These are phyloP conservation scores for Tilletia horrida DNA, from an alignment of 1,284 basidiomycete species.

Conservation along the genomic window DNA sequence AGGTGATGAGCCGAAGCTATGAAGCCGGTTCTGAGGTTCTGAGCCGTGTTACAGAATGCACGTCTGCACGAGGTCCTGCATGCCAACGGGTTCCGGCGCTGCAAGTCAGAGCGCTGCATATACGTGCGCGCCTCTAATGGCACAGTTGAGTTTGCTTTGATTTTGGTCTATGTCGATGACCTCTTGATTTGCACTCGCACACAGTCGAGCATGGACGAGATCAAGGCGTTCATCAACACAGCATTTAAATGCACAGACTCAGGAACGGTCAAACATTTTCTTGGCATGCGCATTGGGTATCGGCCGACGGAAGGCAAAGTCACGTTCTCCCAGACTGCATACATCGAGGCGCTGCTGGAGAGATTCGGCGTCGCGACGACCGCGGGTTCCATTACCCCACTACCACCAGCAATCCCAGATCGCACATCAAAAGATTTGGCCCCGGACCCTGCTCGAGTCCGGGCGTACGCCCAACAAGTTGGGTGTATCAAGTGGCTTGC, in stretches of 20 bases:
- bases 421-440: background rate
- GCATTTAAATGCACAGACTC: background rate
- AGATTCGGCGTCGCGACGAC: background rate
- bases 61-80: background rate
- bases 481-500: constrained; percentile 2
- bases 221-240: background rate
- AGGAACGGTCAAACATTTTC: background rate
- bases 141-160: background rate
- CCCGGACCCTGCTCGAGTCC: background rate
- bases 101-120: background rate
- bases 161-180: background rate
- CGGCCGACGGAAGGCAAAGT: background rate
- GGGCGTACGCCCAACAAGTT: background rate
- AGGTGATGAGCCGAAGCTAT: too few relatives aligned
- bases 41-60: too few relatives aligned
- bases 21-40: too few relatives aligned
- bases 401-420: background rate
- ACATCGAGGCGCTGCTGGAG: background rate
- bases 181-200: background rate
- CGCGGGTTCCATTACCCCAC: background rate
- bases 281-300: background rate
- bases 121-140: background rate
- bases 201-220: background rate
- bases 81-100: background rate
- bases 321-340: background rate